A percentile compares a stretch with the other conserved stretches of the same genome.
Conservation (phyloP, 2,329 filamentous ascomycete genomes). For the Endocalyx cinctus region DNA sequence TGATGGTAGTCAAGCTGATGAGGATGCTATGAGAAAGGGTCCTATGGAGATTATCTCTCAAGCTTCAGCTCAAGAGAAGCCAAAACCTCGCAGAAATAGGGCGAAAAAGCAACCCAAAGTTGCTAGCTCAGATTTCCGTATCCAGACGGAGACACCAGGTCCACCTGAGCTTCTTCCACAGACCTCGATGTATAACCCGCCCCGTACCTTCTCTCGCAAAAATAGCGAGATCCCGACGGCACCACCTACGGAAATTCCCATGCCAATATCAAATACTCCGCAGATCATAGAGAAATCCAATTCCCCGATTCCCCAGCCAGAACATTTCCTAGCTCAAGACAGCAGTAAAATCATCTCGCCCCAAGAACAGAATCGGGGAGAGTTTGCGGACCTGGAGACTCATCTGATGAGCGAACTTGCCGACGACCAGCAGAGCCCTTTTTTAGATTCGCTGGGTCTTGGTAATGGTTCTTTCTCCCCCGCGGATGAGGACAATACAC, state of each 20-base stretch:
- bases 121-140: constrained; percentile 26
- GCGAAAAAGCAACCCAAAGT: neutral
- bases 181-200: constrained; percentile 38
- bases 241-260: constrained; percentile 1
- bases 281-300: too few relatives aligned
- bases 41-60: constrained; percentile 29
- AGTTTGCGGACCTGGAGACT: constrained; percentile 16
- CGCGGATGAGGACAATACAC: constrained; percentile 8
- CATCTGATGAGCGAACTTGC: constrained; percentile 13
- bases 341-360: too few relatives aligned
- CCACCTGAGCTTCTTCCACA: constrained; percentile 38
- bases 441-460: constrained; percentile 13
- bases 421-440: constrained; percentile 14
- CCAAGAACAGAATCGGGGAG: too few relatives aligned
- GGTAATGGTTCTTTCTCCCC: constrained; percentile 13
- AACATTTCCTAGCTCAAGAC: too few relatives aligned
- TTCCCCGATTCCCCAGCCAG: too few relatives aligned
- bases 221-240: constrained; percentile 6
- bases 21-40: constrained; percentile 51
- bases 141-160: constrained; percentile 38
- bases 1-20: constrained; percentile 56
- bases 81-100: constrained; percentile 21
- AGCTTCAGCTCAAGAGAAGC: constrained; percentile 22
- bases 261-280: too few relatives aligned
- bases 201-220: constrained; percentile 12